Evolutionary conservation across 73 alveolate species (phyloP), one percentile per base, ranked within the genome.

Genomic region (Loxodes magnus): DNA sequence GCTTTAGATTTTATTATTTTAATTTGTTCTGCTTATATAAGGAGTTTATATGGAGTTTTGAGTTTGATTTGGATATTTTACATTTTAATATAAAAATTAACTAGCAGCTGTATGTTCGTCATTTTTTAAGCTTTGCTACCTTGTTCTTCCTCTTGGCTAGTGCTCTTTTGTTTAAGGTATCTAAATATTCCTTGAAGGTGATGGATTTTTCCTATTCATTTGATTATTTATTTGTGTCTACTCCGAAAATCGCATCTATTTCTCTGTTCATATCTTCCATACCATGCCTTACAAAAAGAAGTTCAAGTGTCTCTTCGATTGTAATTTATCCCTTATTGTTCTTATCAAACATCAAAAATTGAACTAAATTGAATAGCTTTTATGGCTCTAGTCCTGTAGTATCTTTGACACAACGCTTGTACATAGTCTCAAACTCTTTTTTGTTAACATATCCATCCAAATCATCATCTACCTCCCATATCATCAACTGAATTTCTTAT

Each of bases 251-350:
- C 0, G 93, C 93, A 35, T 67, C 56, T 31, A 79, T 79, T 58
- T 79, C 94, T 4, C 66, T 63, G 49, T 81, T 89, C 5, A 81
- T 38, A 14, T 33, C 36, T 28, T 81, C 69, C 56, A 86, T 68
- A 2, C 92, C 93, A 58, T 87, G 79, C 44, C 99, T 65, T n/a
- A 93, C 96, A 61, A 78, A 90, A 39, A 93, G 81, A 29, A 93
- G 70, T 70, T 93, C 94, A 55, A 93, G 55, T 16, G 99, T 93
- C 71, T 93, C 98, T 75, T 91, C 98, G 50, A 75, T 96, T 15
- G 95, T 83, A 50, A 90, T 81, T 51, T 66, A 50, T 20, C 89
- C 91, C 24, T 53, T 65, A 70, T 41, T 37, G 43, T 67, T 76
- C 33, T 88, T 88, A 64, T 84, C 96, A 67, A 75, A 93, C 99